Conservation (phyloP, 306 rosid genomes). For the Trichosanthes cucumerina region DNA sequence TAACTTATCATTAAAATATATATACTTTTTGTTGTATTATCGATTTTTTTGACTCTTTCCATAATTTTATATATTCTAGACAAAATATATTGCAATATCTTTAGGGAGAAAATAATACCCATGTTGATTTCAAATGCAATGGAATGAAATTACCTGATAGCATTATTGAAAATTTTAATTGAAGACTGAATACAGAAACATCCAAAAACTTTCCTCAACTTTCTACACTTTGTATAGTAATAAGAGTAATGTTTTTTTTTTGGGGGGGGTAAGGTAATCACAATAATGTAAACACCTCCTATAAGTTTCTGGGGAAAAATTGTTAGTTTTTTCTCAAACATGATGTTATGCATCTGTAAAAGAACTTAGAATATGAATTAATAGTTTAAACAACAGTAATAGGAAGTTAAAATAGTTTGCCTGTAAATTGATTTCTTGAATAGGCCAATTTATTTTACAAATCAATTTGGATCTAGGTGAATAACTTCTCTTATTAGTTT, state of each 20-base stretch:
- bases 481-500: not conserved
- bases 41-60: not conserved
- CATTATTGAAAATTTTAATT: not conserved
- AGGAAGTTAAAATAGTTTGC: not conserved
- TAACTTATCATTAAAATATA: not conserved
- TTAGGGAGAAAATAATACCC: not conserved
- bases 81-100: not conserved
- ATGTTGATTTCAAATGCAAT: not conserved
- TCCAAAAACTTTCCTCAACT: not conserved
- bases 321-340: not conserved
- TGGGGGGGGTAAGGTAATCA: not conserved
- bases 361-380: not conserved
- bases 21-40: not conserved
- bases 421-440: not conserved
- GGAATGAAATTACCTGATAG: not conserved
- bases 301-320: not conserved
- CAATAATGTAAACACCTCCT: not conserved
- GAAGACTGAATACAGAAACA: not conserved
- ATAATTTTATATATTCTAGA: not conserved
- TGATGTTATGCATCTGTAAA: not conserved
- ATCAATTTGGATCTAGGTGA: not conserved
- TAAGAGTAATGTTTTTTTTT: not conserved
- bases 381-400: not conserved
- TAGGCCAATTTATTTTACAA: not conserved
- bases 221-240: not conserved